phyloP scores from a whole-genome alignment of 202 grass and related monocot genomes.

The Bolboschoenoplectus hybrid region DNA sequence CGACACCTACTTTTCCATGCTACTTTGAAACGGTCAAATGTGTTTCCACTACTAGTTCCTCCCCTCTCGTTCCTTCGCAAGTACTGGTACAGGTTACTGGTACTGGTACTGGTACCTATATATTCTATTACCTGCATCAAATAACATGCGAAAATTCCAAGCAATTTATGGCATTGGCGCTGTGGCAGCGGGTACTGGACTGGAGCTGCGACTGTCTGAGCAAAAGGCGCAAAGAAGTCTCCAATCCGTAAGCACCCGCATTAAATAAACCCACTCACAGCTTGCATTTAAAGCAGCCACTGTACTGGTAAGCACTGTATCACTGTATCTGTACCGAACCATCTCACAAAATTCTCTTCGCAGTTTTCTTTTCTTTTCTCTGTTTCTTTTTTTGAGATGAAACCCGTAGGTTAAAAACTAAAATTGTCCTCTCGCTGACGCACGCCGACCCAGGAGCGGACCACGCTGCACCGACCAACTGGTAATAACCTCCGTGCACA shows the following conservation, averaged over 20 bases:
- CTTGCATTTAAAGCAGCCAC: background rate
- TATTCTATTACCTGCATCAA: background rate
- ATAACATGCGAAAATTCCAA: background rate
- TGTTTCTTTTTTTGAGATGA: too few relatives aligned
- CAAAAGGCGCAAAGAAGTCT: conserved; percentile 25
- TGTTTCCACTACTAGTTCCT: background rate
- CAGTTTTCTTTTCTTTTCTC: too few relatives aligned
- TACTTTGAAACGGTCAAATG: background rate
- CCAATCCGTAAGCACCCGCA: conserved; percentile 14
- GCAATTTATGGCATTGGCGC: background rate
- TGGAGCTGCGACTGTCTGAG: background rate
- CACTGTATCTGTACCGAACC: conserved; percentile 15
- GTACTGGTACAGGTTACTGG: background rate
- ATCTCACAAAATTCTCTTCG: background rate
- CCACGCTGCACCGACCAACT: background rate
- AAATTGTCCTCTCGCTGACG: too few relatives aligned
- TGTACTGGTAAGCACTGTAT: too few relatives aligned
- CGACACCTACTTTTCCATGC: too few relatives aligned
- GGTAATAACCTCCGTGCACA: background rate
- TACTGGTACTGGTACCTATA: background rate
- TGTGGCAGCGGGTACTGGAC: background rate
- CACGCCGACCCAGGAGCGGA: background rate
- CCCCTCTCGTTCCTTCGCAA: background rate
- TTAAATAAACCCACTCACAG: background rate
- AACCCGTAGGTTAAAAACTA: too few relatives aligned